phyloP scores from a whole-genome alignment of 805 yeast species.

The Candida vartiovaarae region DNA sequence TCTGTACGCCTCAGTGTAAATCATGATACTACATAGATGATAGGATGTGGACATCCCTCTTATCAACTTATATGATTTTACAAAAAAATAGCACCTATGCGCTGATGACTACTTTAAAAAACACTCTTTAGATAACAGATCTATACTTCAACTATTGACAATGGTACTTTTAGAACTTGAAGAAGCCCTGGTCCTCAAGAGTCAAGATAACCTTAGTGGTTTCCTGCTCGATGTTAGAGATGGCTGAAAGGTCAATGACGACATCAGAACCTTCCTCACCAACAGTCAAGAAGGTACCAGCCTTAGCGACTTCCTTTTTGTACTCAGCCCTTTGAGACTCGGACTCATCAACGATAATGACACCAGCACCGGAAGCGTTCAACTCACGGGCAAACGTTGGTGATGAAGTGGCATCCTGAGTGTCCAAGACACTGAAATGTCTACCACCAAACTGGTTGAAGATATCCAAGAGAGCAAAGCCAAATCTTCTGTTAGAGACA shows the following conservation, averaged over 20 bases:
- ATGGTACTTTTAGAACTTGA: constrained; percentile 33
- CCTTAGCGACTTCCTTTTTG: constrained; percentile 32
- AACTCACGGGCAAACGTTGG: constrained; percentile 68
- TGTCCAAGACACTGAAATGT: constrained; percentile 45
- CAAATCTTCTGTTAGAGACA: constrained; percentile 55
- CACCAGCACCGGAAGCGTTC: constrained; percentile 88
- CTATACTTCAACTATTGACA: too few relatives aligned
- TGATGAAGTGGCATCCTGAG: constrained; percentile 33
- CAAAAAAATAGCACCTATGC: too few relatives aligned
- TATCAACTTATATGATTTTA: too few relatives aligned
- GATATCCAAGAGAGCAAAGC: constrained; percentile 82
- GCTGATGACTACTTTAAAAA: too few relatives aligned
- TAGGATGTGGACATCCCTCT: too few relatives aligned
- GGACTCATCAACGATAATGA: constrained; percentile 47
- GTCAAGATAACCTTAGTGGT: constrained; percentile 50
- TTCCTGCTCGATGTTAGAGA: constrained; percentile 65
- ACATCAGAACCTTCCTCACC: constrained; percentile 50
- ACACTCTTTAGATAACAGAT: too few relatives aligned
- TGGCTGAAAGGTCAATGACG: constrained; percentile 44
- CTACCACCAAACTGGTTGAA: constrained; percentile 86
- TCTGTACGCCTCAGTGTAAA: too few relatives aligned
- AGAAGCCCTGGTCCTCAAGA: constrained; percentile 80
- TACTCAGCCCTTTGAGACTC: constrained; percentile 4
- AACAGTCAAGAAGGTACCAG: constrained; percentile 39
- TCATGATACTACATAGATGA: too few relatives aligned